Percentiles rank a stretch among this genome's conserved stretches.
phyloP scores from a whole-genome alignment of 805 yeast species.

The Yamadazyma scolyti region DNA sequence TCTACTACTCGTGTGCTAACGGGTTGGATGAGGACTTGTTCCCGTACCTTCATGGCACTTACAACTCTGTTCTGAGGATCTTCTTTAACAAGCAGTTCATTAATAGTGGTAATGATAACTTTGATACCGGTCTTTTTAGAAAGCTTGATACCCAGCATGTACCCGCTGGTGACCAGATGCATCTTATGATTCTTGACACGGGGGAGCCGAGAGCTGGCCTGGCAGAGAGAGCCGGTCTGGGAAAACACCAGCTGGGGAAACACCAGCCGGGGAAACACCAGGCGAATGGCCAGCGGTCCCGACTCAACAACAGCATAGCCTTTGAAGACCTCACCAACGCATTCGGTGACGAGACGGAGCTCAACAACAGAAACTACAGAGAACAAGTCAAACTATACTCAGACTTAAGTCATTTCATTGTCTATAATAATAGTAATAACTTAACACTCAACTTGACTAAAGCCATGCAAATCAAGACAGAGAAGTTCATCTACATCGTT shows the following conservation, averaged over 20 bases:
- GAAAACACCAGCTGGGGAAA: too few relatives aligned
- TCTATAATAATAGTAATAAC: conserved; percentile 23
- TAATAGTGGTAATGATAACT: conserved; percentile 6
- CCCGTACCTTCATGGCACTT: conserved; percentile 34
- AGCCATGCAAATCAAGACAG: conserved; percentile 12
- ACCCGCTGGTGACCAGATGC: conserved; percentile 12
- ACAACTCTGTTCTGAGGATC: conserved; percentile 21
- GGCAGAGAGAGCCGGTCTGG: too few relatives aligned
- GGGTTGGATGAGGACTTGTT: conserved; percentile 15
- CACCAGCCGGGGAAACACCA: too few relatives aligned
- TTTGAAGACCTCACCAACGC: conserved; percentile 16
- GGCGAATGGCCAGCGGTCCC: too few relatives aligned
- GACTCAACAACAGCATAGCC: conserved; percentile 15
- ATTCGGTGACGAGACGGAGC: conserved; percentile 1
- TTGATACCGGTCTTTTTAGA: conserved; percentile 6
- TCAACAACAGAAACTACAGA: conserved; percentile 28
- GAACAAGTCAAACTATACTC: conserved; percentile 29
- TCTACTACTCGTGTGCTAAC: conserved; percentile 13
- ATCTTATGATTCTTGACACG: conserved; percentile 15
- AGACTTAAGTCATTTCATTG: conserved; percentile 26
- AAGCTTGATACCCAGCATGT: conserved; percentile 3
- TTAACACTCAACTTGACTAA: conserved; percentile 14
- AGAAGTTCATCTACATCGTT: conserved; percentile 17
- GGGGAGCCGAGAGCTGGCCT: too few relatives aligned
- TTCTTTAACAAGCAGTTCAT: conserved; percentile 20